Percentiles rank a stretch among this genome's conserved stretches.
Conservation (phyloP, 2,329 filamentous ascomycete species). For the Pseudomassariella vexata region DNA sequence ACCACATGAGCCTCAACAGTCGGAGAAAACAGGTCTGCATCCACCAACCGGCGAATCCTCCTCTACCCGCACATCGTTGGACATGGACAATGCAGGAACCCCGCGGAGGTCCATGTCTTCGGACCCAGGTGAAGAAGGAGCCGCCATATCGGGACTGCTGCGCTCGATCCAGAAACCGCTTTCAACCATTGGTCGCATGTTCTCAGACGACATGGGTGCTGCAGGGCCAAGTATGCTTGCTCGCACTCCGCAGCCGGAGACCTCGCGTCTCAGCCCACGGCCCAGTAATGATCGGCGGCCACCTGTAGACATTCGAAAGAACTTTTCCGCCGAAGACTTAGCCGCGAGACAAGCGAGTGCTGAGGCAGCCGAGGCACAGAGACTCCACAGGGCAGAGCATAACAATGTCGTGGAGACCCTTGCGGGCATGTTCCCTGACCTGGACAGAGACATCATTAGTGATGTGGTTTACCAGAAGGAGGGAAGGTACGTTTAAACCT, state of each 20-base stretch:
- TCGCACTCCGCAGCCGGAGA: conserved; percentile 28
- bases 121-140: conserved; percentile 60
- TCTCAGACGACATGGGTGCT: conserved; percentile 62
- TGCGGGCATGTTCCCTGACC: conserved; percentile 91
- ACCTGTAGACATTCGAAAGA: conserved; percentile 29
- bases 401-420: conserved; percentile 88
- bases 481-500: conserved; percentile 62
- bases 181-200: conserved; percentile 89
- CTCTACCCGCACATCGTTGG: conserved; percentile 36
- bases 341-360: conserved; percentile 87
- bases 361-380: conserved; percentile 79
- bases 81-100: conserved; percentile 29
- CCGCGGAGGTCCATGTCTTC: conserved; percentile 52
- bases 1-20: conserved; percentile 31
- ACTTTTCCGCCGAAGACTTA: conserved; percentile 73
- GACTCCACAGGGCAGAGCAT: conserved; percentile 80
- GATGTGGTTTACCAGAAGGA: conserved; percentile 96
- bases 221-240: conserved; percentile 31
- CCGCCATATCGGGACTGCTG: conserved; percentile 77
- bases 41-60: conserved; percentile 46
- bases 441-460: conserved; percentile 90
- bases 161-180: conserved; percentile 88
- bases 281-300: conserved; percentile 28
- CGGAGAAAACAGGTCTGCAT: conserved; percentile 35
- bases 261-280: conserved; percentile 21